Evolutionary conservation across 2,329 filamentous ascomycete genomes (phyloP), one percentile per base, ranked within the genome.

Genomic region (Colletotrichum lupini): DNA sequence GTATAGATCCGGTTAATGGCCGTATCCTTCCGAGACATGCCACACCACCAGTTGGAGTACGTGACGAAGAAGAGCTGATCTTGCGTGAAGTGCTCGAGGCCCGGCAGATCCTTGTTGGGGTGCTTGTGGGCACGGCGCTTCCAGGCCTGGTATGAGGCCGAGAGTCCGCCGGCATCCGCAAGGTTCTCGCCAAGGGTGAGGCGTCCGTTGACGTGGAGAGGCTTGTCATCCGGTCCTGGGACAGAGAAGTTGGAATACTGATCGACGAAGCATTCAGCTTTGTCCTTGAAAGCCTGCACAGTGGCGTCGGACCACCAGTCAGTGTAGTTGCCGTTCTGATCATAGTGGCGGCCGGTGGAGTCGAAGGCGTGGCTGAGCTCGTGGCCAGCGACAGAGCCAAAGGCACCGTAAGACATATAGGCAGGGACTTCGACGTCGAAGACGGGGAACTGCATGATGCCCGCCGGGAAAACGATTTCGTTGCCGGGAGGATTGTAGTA

Each of bases 331-430:
- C 91, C 92, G 55, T 87, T 89, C 75, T 91, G 84, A 77, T 94
- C 90, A 75, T 90, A 93, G 76, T 91, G 87, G 22, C 90, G 86
- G 9, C 92, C 92, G 0, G 86, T 89, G 42, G 87, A 91, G 79
- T 94, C 92, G 76, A 94, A 93, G 14, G 90, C 92, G 75, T 94
- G 92, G 4, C 90, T 91, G 8, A 94, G 85, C 79, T 94, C 92
- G 77, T 94, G 92, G 2, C 92, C 92, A 9, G 89, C 89, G 2
- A 93, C 87, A 1, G 89, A 87, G 0, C 92, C 92, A 78, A 94
- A 92, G 0, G 89, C 90, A n/a, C 92, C 92, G 78, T 93, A 94
- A 11, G 88, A 88, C 49, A 94, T 82, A 76, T 93, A 94, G 28
- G 88, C 82, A 0, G 92, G 92, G 1, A 92, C 85, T 5, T 87